Evolutionary conservation across 768 basidiomycete genomes (phyloP).

Genomic region (Tylopilus vinaceipallidus): DNA sequence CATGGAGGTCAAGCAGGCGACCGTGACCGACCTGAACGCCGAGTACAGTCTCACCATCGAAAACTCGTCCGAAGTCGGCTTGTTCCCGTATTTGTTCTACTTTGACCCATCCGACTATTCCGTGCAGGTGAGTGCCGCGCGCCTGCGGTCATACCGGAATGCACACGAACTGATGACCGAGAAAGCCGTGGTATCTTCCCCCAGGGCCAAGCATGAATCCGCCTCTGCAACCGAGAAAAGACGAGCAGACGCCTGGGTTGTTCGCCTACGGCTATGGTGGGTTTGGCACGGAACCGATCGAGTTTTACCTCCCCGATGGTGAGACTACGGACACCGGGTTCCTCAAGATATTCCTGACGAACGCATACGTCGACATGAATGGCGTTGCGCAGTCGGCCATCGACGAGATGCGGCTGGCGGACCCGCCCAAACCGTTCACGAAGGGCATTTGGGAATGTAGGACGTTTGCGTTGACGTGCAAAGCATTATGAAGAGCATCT

Average conservation of each 20-base stretch:
- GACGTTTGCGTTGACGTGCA: constrained; percentile 23
- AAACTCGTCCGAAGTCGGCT: constrained; percentile 16
- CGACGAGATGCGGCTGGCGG: background rate
- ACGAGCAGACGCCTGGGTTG: constrained; percentile 7
- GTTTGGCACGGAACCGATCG: constrained; percentile 20
- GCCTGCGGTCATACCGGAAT: background rate
- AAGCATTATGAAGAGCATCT: background rate
- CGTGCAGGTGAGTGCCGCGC: constrained; percentile 14
- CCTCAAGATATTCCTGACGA: constrained; percentile 24
- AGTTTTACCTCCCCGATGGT: constrained; percentile 12
- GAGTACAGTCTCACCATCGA: constrained; percentile 20
- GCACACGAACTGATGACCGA: background rate
- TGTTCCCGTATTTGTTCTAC: constrained; percentile 25
- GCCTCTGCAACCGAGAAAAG: constrained; percentile 4
- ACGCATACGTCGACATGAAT: constrained; percentile 17
- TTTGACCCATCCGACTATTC: constrained; percentile 23
- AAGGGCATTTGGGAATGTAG: constrained; percentile 17
- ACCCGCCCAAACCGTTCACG: background rate
- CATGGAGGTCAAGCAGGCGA: constrained; percentile 11
- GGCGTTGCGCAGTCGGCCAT: constrained; percentile 12
- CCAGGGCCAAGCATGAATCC: constrained; percentile 1
- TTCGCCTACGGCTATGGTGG: constrained; percentile 21
- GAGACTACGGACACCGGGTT: constrained; percentile 17
- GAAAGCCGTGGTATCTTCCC: constrained; percentile 16
- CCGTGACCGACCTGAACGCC: constrained; percentile 9